Base-by-base conservation (phyloP, 805 yeast species). In the Schwanniomyces occidentalis region DNA sequence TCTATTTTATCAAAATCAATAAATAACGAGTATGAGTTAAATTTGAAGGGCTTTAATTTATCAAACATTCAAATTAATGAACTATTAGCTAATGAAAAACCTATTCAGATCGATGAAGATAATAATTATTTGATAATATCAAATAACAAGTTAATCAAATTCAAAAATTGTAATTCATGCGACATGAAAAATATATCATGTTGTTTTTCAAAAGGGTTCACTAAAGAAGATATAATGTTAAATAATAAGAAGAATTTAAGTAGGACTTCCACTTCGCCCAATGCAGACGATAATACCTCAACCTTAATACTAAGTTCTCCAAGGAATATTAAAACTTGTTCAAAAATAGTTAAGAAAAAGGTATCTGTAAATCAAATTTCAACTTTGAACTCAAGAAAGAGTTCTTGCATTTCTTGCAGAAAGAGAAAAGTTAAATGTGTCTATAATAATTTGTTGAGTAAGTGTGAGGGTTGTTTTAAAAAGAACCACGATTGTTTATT, bases 131-230 rank as follows among this genome's bases (percentile, higher is more conserved):
- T 56, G 9, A 35, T 51, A 1, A 41, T 49, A 4, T 44, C 58
- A 9, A 51, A 54, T 35, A 42, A 44, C 33, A 68, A 66, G 42
- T 51, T 67, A 31, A 65, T 81, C 35, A 70, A 75, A 40, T 78
- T 76, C 52, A 66, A 61, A 45, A 63, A 76, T 18, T 81, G 87
- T 51, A 61, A 70, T 22, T 76, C 80, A 8, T 82, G 86, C 49
- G 54, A 52, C n/a, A 44, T 54, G 31, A 73, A 73, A 44, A 59
- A 61, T 24, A 49, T 69, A 27, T 48, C 59, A 16, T 82, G 88
- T 49, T 54, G 63, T 23, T 81, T 80, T 48, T 73, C 82, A 22
- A 80, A 76, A 51, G 88, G 87, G 3, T 76, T 76, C 50, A 80
- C 85, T 6, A 76, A 80, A 51, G 78, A 76, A 43, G 85, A 79